phyloP scores from a whole-genome alignment of 345 rosid species.

The Zanthoxylum bungeanum region DNA sequence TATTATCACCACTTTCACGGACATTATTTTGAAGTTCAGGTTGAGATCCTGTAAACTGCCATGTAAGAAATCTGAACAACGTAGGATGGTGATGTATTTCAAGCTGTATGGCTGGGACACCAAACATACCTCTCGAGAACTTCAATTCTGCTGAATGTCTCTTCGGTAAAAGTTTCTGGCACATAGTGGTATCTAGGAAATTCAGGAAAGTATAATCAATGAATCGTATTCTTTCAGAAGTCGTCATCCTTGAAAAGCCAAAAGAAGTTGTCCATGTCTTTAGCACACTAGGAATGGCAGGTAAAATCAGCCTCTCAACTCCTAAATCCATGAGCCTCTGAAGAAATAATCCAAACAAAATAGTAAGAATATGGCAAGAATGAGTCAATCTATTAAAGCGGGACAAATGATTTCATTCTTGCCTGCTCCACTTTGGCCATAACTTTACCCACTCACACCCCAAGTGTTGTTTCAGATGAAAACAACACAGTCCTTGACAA shows the following conservation, averaged over 20 bases:
- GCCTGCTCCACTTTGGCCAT: too few species aligned
- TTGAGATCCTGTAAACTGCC: conserved; percentile 31
- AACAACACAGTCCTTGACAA: not conserved
- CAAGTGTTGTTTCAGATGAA: not conserved
- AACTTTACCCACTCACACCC: not conserved
- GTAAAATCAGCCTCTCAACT: conserved; percentile 67
- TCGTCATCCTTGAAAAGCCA: conserved; percentile 47
- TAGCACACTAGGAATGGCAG: conserved; percentile 64
- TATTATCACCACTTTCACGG: conserved; percentile 19
- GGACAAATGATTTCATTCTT: not conserved
- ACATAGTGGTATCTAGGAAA: conserved; percentile 65
- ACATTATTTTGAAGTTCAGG: conserved; percentile 19
- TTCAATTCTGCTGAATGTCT: conserved; percentile 17
- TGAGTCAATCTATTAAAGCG: not conserved
- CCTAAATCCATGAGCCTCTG: conserved; percentile 65
- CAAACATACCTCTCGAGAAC: conserved; percentile 2
- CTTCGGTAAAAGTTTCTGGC: conserved; percentile 51
- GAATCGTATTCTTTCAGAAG: conserved; percentile 45
- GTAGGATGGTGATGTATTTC: not conserved
- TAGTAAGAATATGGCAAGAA: not conserved
- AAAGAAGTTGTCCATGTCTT: too few species aligned
- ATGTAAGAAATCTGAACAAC: conserved; percentile 4
- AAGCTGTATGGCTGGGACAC: not conserved
- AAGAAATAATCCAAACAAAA: conserved; percentile 2
- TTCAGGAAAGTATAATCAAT: conserved; percentile 55